Conservation (phyloP, 495 filamentous ascomycete genomes). For the Glonium stellatum region DNA sequence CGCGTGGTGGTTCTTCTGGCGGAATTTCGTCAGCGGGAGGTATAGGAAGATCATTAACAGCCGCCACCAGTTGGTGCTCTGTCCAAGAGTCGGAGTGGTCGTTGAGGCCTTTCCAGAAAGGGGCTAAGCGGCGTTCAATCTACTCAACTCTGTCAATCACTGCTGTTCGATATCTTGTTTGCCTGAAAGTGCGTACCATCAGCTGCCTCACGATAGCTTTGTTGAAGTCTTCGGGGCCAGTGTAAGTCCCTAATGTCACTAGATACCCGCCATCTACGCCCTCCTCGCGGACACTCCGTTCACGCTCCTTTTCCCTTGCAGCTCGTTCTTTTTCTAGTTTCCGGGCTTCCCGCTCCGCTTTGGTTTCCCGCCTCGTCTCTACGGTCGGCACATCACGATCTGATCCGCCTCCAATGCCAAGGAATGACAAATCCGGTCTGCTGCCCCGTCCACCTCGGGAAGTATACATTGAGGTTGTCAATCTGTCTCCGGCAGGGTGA, state of each 20-base stretch:
- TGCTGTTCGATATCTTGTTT: not conserved
- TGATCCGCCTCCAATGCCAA: constrained; percentile 29
- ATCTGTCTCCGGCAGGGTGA: constrained; percentile 14
- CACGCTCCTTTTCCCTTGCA: constrained; percentile 69
- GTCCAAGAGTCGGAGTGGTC: constrained; percentile 87
- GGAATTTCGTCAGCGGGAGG: constrained; percentile 78
- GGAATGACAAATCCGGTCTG: constrained; percentile 35
- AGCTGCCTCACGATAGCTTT: constrained; percentile 84
- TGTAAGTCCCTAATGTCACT: constrained; percentile 91
- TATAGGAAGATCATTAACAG: constrained; percentile 75
- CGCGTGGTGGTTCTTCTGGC: constrained; percentile 48
- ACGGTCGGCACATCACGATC: constrained; percentile 24
- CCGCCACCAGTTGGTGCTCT: constrained; percentile 87
- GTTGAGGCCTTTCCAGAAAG: constrained; percentile 90
- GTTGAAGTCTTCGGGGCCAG: constrained; percentile 85
- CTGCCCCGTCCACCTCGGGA: constrained; percentile 30
- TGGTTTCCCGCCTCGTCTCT: constrained; percentile 59
- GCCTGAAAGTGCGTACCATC: constrained; percentile 55
- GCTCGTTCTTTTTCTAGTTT: constrained; percentile 74
- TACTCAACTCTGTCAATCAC: constrained; percentile 32
- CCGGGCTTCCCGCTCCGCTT: constrained; percentile 82
- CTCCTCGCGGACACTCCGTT: constrained; percentile 88
- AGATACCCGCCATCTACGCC: constrained; percentile 91
- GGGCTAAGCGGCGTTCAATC: constrained; percentile 88
- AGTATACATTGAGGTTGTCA: constrained; percentile 28